Evolutionary conservation across 2,329 filamentous ascomycete species (phyloP).

Genomic region (Rhynchosporium secalis): DNA sequence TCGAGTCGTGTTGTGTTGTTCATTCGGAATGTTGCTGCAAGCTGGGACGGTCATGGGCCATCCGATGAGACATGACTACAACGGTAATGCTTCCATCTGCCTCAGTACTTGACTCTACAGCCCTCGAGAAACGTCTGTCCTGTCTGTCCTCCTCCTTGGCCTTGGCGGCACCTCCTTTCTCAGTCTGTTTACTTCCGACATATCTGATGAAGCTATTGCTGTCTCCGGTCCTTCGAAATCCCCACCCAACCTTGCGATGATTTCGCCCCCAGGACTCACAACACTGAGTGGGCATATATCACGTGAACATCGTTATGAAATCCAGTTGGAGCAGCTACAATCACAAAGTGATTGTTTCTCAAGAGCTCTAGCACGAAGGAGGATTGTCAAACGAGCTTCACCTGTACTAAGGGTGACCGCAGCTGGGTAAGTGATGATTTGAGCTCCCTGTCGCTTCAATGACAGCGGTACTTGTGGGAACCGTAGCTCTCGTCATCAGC

Average conservation of each 20-base stretch:
- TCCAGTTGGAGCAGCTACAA: conserved; percentile 26
- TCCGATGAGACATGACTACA: not conserved
- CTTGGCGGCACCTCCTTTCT: conserved; percentile 21
- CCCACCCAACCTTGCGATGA: conserved; percentile 23
- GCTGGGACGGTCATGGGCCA: conserved; percentile 1
- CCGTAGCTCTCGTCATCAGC: conserved; percentile 17
- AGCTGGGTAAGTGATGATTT: conserved; percentile 26
- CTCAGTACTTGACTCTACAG: conserved; percentile 15
- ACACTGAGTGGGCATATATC: conserved; percentile 26
- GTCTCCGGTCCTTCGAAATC: conserved; percentile 24
- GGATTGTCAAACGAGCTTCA: conserved; percentile 24
- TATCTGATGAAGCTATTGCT: conserved; percentile 20
- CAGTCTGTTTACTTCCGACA: conserved; percentile 22
- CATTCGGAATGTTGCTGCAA: not conserved
- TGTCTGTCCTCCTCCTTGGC: not conserved
- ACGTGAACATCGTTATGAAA: conserved; percentile 23
- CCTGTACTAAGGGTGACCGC: conserved; percentile 26
- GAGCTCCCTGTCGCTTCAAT: conserved; percentile 22
- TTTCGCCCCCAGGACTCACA: conserved; percentile 25
- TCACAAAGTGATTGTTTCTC: conserved; percentile 24
- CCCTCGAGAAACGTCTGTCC: conserved; percentile 25
- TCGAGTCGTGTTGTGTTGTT: conserved; percentile 14
- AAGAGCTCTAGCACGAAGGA: conserved; percentile 25
- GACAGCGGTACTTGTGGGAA: conserved; percentile 25
- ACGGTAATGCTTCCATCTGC: not conserved